These are phyloP conservation scores for Tieghemiomyces parasiticus DNA, from an alignment of 192 early-diverging fungal genomes.

Conservation along the genomic window DNA sequence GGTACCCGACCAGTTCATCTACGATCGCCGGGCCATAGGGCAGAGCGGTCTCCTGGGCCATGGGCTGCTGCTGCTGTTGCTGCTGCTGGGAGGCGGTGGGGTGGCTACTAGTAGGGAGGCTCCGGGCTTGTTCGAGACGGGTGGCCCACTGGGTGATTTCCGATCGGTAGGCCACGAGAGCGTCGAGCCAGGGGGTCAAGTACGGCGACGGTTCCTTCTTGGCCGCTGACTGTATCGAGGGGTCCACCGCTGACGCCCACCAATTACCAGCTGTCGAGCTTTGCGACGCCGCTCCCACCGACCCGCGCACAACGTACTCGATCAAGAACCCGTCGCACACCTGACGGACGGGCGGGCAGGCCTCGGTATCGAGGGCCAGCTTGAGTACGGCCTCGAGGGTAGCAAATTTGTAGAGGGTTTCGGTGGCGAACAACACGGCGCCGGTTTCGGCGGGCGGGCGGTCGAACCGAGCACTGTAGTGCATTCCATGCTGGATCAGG, in stretches of 20 bases:
- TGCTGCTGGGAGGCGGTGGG: not conserved
- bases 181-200: constrained; percentile 1
- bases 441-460: constrained; percentile 44
- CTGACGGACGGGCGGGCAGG: constrained; percentile 25
- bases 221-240: not conserved
- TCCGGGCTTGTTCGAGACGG: not conserved
- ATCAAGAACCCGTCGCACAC: constrained; percentile 26
- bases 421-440: constrained; percentile 47
- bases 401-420: constrained; percentile 42
- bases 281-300: no score
- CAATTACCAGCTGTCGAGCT: no score
- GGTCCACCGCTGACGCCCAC: no score
- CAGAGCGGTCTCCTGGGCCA: constrained; percentile 7
- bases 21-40: constrained; percentile 25
- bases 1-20: constrained; percentile 21
- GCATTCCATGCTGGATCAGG: constrained; percentile 37
- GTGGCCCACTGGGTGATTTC: not conserved
- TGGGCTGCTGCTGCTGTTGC: not conserved
- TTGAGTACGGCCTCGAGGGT: constrained; percentile 37
- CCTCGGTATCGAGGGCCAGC: constrained; percentile 25
- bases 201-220: not conserved
- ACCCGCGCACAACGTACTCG: constrained; percentile 13
- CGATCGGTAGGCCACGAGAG: not conserved
- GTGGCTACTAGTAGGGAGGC: not conserved
- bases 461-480: constrained; percentile 35